Percentiles rank a stretch among this genome's conserved stretches.
Conservation (phyloP, 108 stramenopile genomes). For the Poteriospumella lacustris region DNA sequence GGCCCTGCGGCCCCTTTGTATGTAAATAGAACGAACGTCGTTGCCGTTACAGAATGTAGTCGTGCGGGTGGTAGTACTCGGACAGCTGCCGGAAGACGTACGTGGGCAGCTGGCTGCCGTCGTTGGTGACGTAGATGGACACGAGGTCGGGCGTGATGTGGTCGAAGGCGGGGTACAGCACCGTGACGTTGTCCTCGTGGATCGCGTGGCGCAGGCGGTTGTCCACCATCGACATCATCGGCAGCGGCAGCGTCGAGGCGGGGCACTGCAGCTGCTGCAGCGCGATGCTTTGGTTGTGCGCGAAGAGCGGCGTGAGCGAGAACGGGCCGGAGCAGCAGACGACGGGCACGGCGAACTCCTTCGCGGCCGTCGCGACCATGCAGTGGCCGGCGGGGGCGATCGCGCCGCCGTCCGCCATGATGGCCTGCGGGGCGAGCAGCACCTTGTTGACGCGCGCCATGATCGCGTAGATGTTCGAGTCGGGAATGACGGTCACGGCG, state of each 20-base stretch:
- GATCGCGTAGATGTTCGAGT: constrained; percentile 65
- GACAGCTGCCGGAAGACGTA: constrained; percentile 87
- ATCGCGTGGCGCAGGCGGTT: background rate
- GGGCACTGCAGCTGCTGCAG: background rate
- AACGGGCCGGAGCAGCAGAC: constrained; percentile 86
- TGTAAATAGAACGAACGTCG: no score
- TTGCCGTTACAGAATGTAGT: constrained; percentile 49
- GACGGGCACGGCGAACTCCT: constrained; percentile 81
- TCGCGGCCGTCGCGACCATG: constrained; percentile 83
- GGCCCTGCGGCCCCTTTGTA: no score
- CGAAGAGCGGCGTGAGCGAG: constrained; percentile 93
- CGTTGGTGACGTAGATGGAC: constrained; percentile 84
- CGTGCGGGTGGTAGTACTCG: constrained; percentile 87
- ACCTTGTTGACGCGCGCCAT: constrained; percentile 91
- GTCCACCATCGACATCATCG: background rate
- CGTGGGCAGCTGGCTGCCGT: constrained; percentile 87
- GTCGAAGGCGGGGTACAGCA: constrained; percentile 86
- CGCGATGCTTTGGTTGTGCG: constrained; percentile 72
- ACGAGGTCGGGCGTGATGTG: constrained; percentile 86
- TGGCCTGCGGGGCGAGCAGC: constrained; percentile 82
- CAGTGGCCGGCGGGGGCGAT: constrained; percentile 80
- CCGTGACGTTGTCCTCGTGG: constrained; percentile 17
- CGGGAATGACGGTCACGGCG: constrained; percentile 66
- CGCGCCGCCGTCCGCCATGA: constrained; percentile 91
- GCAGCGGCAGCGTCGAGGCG: background rate